A percentile compares a stretch with the other conserved stretches of the same genome.
phyloP scores from a whole-genome alignment of 495 filamentous ascomycete species.

The Eremomyces bilateralis region DNA sequence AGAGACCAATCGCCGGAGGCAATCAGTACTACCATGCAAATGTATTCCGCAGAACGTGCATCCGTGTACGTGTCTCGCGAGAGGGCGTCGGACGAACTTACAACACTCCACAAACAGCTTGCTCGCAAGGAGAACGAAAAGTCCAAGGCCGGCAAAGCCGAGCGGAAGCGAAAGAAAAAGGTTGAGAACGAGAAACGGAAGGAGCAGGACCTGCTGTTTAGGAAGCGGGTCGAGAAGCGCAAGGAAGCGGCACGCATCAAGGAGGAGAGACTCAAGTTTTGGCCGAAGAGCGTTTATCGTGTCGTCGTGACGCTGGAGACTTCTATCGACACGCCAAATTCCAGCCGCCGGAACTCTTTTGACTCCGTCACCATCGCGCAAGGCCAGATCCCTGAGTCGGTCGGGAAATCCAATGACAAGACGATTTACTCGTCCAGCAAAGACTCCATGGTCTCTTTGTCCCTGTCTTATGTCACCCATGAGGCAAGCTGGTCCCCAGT shows the following conservation, averaged over 20 bases:
- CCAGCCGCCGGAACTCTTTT: slow-evolving; percentile 33
- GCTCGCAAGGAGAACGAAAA: slow-evolving; percentile 18
- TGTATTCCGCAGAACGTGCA: slow-evolving; percentile 27
- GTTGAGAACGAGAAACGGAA: slow-evolving; percentile 15
- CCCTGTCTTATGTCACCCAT: slow-evolving; percentile 40
- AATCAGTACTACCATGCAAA: slow-evolving; percentile 17
- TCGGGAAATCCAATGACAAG: background rate
- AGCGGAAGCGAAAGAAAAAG: slow-evolving; percentile 12
- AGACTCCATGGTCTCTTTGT: slow-evolving; percentile 23
- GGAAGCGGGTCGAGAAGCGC: slow-evolving; percentile 16
- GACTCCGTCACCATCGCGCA: slow-evolving; percentile 17
- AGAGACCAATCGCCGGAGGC: slow-evolving; percentile 12
- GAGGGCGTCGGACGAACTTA: slow-evolving; percentile 14
- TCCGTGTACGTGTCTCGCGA: slow-evolving; percentile 24
- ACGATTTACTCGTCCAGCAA: background rate
- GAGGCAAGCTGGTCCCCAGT: slow-evolving; percentile 41
- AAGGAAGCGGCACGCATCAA: slow-evolving; percentile 30
- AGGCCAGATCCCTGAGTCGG: slow-evolving; percentile 1
- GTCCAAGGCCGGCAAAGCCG: slow-evolving; percentile 11
- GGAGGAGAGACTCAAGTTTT: slow-evolving; percentile 30
- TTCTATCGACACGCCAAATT: slow-evolving; percentile 25
- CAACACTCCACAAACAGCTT: slow-evolving; percentile 12
- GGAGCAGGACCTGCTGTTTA: slow-evolving; percentile 18
- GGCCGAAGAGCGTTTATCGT: slow-evolving; percentile 33
- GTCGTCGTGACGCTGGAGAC: slow-evolving; percentile 37